A percentile compares a stretch with the other conserved stretches of the same genome.
phyloP scores from a whole-genome alignment of 176 grass and related monocot species.

The Aegilops umbellulata region DNA sequence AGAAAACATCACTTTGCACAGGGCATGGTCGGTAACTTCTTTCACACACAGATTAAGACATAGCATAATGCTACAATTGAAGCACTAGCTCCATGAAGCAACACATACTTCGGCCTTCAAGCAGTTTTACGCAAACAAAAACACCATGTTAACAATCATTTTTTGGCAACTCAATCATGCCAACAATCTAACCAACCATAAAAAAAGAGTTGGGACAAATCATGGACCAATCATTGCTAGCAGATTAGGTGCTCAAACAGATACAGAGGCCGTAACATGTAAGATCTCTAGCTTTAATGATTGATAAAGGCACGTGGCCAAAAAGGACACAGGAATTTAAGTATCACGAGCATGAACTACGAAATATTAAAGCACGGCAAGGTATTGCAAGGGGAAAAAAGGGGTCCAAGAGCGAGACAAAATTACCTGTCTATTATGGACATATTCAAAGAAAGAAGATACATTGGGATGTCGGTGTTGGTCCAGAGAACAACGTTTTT shows the following conservation, averaged over 20 bases:
- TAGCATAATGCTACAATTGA: not conserved
- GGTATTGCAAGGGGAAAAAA: not conserved
- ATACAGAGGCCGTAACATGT: no score
- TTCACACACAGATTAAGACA: not conserved
- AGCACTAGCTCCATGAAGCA: not conserved
- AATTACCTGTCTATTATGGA: conserved; percentile 87
- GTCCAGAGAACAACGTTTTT: conserved; percentile 51
- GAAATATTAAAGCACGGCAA: not conserved
- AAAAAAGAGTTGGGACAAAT: not conserved
- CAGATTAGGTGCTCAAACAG: not conserved
- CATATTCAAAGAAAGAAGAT: conserved; percentile 86
- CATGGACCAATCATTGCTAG: not conserved
- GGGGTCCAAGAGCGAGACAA: not conserved
- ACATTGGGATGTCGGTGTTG: conserved; percentile 57
- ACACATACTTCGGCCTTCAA: conserved; percentile 7
- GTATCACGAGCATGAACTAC: conserved; percentile 13
- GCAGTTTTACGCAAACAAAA: conserved; percentile 11
- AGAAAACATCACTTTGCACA: not conserved
- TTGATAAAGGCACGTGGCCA: not conserved
- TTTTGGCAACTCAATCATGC: not conserved
- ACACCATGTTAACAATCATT: conserved; percentile 12
- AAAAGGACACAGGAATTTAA: not conserved
- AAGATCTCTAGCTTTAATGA: not conserved
- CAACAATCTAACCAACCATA: not conserved
- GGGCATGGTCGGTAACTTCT: not conserved